A percentile compares a stretch with the other conserved stretches of the same genome.
phyloP scores from a whole-genome alignment of 176 grass and related monocot species.

The Cenchrus americanus region DNA sequence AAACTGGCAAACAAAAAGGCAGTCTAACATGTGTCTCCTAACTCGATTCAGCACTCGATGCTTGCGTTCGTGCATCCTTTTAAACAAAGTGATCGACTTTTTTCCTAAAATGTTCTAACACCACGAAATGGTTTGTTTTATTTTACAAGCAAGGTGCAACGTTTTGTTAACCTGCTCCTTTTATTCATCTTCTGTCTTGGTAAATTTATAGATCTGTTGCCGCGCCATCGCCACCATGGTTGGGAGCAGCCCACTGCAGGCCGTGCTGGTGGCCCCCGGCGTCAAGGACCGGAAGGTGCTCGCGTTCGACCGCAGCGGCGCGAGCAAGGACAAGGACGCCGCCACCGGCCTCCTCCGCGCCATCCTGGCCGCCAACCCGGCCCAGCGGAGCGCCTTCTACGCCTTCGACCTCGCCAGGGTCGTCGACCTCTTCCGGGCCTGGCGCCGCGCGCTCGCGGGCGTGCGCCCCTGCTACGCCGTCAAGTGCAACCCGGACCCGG shows the following conservation, averaged over 20 bases:
- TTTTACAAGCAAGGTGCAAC: neutral
- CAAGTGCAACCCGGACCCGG: conserved; percentile 49
- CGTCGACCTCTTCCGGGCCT: conserved; percentile 21
- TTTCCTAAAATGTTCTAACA: neutral
- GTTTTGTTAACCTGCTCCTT: neutral
- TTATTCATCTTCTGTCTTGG: neutral
- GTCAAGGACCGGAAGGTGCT: conserved; percentile 46
- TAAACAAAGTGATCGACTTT: neutral
- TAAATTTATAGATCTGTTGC: neutral
- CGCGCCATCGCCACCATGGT: conserved; percentile 12
- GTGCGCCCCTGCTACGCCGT: conserved; percentile 52
- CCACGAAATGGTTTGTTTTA: neutral
- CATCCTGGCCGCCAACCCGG: neutral
- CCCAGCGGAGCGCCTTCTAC: conserved; percentile 37
- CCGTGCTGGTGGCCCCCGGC: conserved; percentile 40
- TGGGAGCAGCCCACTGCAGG: conserved; percentile 42
- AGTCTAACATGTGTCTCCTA: too few relatives aligned
- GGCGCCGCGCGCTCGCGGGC: conserved; percentile 35
- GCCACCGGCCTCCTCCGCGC: conserved; percentile 18
- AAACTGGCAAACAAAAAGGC: neutral
- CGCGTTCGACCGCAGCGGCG: conserved; percentile 15
- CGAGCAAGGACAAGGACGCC: conserved; percentile 33
- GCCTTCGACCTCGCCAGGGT: conserved; percentile 40
- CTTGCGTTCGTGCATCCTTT: neutral
- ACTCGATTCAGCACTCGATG: too few relatives aligned